phyloP scores from a whole-genome alignment of 441 rosid genomes.

The Pelargonium citronellum region DNA sequence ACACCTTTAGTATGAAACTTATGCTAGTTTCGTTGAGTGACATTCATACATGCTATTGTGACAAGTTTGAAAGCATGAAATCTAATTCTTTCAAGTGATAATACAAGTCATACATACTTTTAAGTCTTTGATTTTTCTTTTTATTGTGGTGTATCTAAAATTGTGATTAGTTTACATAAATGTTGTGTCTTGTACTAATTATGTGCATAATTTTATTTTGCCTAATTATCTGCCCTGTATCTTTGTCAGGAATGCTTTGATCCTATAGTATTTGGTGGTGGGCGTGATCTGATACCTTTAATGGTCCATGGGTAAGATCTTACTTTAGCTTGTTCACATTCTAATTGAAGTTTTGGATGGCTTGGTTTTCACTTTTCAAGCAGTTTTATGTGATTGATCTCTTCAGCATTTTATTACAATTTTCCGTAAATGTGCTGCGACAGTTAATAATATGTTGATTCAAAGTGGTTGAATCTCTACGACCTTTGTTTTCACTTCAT shows the following conservation, averaged over 20 bases:
- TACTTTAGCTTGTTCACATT: background rate
- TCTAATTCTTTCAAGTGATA: background rate
- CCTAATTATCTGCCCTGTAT: conserved; percentile 11
- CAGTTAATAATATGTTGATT: background rate
- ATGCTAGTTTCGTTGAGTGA: background rate
- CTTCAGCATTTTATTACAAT: background rate
- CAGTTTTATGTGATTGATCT: background rate
- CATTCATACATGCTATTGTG: background rate
- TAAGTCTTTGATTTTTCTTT: too few relatives aligned
- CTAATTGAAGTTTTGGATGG: background rate
- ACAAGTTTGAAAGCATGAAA: background rate
- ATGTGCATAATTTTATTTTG: background rate
- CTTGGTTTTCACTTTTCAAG: background rate
- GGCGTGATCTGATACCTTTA: conserved; percentile 83
- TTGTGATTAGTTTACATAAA: too few relatives aligned
- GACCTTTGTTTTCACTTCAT: background rate
- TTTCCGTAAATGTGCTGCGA: background rate
- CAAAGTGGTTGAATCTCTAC: background rate
- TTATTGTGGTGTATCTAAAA: too few relatives aligned
- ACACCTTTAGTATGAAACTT: background rate
- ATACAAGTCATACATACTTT: background rate
- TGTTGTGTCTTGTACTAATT: too few relatives aligned
- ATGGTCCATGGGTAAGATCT: conserved; percentile 87
- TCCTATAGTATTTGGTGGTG: conserved; percentile 70
- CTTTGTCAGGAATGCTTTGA: conserved; percentile 83